Percentiles rank a stretch among this genome's conserved stretches.
phyloP scores from a whole-genome alignment of 2,329 filamentous ascomycete species.

The Dryadomyces quercus-mongolicae region DNA sequence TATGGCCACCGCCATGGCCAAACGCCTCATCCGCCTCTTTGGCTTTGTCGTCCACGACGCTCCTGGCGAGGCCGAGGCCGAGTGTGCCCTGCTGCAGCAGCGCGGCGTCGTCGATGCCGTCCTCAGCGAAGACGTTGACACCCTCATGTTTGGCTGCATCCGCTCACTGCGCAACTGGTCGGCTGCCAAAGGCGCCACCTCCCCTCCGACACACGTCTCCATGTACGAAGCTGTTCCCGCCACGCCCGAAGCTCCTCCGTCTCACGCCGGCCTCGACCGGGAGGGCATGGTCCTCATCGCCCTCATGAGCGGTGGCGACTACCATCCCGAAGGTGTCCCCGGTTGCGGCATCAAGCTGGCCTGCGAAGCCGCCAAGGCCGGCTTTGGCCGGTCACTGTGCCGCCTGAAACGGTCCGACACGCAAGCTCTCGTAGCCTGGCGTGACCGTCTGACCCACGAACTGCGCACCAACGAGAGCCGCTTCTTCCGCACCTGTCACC shows the following conservation, averaged over 20 bases:
- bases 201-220: constrained; percentile 76
- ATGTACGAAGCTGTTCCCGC: constrained; percentile 46
- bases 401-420: constrained; percentile 47
- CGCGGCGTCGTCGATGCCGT: constrained; percentile 84
- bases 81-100: constrained; percentile 77
- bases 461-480: constrained; percentile 73
- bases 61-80: constrained; percentile 89
- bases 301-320: constrained; percentile 91
- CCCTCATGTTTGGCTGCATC: constrained; percentile 89
- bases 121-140: constrained; percentile 91
- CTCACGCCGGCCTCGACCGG: constrained; percentile 51
- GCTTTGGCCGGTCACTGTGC: constrained; percentile 70
- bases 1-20: constrained; percentile 63
- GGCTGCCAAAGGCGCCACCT: constrained; percentile 58
- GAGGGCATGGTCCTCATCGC: constrained; percentile 91
- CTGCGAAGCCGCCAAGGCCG: constrained; percentile 78
- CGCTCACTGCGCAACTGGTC: constrained; percentile 74
- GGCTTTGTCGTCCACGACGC: constrained; percentile 76
- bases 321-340: constrained; percentile 75
- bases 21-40: constrained; percentile 73
- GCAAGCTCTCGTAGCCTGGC: constrained; percentile 55
- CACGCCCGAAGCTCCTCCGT: neutral
- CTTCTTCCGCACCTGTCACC: constrained; percentile 67
- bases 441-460: constrained; percentile 58
- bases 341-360: constrained; percentile 82